phyloP scores from a whole-genome alignment of 768 basidiomycete genomes.

The Mycena galericulata region DNA sequence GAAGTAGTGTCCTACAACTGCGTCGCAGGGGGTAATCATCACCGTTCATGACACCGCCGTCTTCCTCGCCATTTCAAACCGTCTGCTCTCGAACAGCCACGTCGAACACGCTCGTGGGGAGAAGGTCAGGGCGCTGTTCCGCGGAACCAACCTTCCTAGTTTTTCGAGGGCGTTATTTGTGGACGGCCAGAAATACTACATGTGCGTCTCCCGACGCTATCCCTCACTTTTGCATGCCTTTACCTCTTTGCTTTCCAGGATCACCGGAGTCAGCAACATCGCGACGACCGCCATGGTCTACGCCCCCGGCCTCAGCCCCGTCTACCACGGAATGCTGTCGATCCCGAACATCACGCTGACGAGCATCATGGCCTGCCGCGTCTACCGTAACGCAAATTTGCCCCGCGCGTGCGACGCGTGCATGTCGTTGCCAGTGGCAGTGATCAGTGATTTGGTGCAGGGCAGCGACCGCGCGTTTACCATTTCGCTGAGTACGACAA shows the following conservation, averaged over 20 bases:
- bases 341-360: constrained; percentile 23
- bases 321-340: constrained; percentile 7
- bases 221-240: not conserved
- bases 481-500: too few species aligned
- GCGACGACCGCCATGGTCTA: constrained; percentile 4
- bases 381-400: constrained; percentile 27
- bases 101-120: not conserved
- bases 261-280: constrained; percentile 3
- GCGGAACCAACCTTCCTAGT: constrained; percentile 41
- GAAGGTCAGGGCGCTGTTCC: constrained; percentile 28
- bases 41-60: constrained; percentile 45
- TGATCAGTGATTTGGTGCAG: too few species aligned
- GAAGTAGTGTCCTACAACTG: constrained; percentile 30
- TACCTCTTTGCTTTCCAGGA: not conserved
- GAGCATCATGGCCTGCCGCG: too few species aligned
- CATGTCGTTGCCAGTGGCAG: too few species aligned
- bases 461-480: too few species aligned
- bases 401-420: too few species aligned
- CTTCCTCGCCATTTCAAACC: constrained; percentile 47
- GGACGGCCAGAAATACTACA: too few species aligned
- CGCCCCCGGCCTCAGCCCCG: not conserved
- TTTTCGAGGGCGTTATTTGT: constrained; percentile 43
- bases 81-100: constrained; percentile 33
- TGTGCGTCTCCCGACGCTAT: constrained; percentile 22
- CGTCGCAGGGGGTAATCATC: constrained; percentile 35